Base-by-base conservation (phyloP, 1,284 basidiomycete genomes). In the Ganoderma lingzhi region DNA sequence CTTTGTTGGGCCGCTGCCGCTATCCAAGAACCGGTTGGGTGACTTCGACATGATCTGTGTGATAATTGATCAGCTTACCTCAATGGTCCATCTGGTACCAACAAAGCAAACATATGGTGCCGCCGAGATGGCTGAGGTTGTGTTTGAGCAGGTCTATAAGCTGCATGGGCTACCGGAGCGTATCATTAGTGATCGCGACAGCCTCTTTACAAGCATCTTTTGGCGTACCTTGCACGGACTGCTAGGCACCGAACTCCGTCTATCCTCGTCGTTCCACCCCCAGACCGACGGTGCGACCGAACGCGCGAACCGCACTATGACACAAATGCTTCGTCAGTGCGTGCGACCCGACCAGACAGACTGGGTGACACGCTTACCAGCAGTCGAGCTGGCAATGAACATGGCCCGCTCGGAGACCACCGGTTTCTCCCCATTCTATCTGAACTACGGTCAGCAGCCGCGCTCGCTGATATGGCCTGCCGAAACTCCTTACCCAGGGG, bases 1-100 rank as follows among this genome's bases (percentile, higher is more conserved):
- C 58, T 82, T 82, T 55, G 78, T 83, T 4, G 79, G 81, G 6
- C 81, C 80, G 0, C 65, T 83, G 12, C 81, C 78, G 0, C 61
- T 70, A 12, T 80, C 80, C 0, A 67, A 70, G 32, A 78, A 73
- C 35, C 61, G 73, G 17, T 35, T 78, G 59, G 76, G 77, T 1
- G 64, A 70, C 9, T 80, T 74, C 59, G 78, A 82, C 61, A 68
- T 71, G 58, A 71, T 80, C 0, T 73, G 75, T 2, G 77, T 80
- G 0, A 69, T 83, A 0, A 80, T 83, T 12, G 76, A 80, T 69
- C 76, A 78, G 8, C 69, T 83, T 1, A 79, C 80, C 0, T 73
- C 71, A 1, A 77, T 79, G 76, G 77, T 77, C 35, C 79, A 80
- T 64, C 65, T 78, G 3, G 67, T 80, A 12, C 78, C 79, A 0